Evolutionary conservation across 306 rosid species (phyloP).

Genomic region (Quercus gilva): DNA sequence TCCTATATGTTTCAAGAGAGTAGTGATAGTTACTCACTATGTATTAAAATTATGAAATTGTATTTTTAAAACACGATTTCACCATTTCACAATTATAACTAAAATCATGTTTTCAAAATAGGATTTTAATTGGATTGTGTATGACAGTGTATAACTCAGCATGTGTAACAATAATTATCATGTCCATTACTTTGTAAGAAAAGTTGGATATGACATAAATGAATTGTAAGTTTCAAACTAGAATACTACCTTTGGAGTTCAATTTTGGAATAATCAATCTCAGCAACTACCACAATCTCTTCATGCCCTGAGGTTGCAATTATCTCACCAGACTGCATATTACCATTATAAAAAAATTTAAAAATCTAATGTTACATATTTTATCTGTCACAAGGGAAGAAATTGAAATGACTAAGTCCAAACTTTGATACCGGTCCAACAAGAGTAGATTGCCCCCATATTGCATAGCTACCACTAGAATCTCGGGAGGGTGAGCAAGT

Average conservation of each 20-base stretch:
- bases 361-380: no score
- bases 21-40: no score
- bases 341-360: not conserved
- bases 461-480: conserved; percentile 9
- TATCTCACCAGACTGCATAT: conserved; percentile 8
- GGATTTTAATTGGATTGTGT: no score
- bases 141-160: no score
- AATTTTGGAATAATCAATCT: conserved; percentile 20
- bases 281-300: conserved; percentile 18
- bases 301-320: no score
- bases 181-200: not conserved
- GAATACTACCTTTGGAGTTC: conserved; percentile 23
- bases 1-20: conserved; percentile 19
- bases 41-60: no score
- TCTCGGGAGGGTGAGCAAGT: conserved; percentile 37
- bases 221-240: not conserved
- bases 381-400: no score
- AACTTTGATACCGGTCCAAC: conserved; percentile 33
- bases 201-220: not conserved
- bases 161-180: no score
- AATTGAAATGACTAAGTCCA: not conserved
- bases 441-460: conserved; percentile 39
- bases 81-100: no score
- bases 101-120: no score
- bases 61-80: no score